phyloP scores from a whole-genome alignment of 1,139 yeast species.

The Lodderomyces orthopsilosis region DNA sequence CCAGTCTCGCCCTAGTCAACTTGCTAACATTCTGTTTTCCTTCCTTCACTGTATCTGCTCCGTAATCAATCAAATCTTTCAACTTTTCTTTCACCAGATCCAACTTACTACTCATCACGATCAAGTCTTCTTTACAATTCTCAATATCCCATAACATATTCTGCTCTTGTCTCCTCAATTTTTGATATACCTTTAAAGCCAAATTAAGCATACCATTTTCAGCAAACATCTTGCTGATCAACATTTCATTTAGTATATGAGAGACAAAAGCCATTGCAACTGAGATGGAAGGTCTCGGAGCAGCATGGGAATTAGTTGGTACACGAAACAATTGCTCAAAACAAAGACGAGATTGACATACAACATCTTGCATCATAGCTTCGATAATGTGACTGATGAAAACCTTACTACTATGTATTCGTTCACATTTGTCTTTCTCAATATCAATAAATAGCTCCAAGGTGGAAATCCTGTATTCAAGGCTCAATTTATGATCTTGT shows the following conservation, averaged over 20 bases:
- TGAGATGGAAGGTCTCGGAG: no score
- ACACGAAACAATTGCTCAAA: no score
- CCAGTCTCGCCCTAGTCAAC: no score
- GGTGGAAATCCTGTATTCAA: not conserved
- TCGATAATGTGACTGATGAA: no score
- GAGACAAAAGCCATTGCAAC: no score
- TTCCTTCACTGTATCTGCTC: not conserved
- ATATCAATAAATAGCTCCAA: not conserved
- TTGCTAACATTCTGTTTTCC: no score
- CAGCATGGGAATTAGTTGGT: no score
- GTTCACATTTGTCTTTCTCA: not conserved
- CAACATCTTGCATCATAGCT: no score
- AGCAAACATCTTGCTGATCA: not conserved
- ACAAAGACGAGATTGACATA: no score
- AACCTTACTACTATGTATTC: not conserved
- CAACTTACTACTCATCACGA: not conserved
- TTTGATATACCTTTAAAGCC: not conserved
- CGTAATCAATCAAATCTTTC: not conserved
- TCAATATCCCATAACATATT: not conserved
- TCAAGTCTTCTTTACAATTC: not conserved
- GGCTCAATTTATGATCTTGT: not conserved
- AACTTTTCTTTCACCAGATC: not conserved
- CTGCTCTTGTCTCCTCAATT: not conserved
- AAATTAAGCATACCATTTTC: not conserved
- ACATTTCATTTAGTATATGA: not conserved